phyloP scores from a whole-genome alignment of 495 filamentous ascomycete genomes.

The Penicillium waksmanii region DNA sequence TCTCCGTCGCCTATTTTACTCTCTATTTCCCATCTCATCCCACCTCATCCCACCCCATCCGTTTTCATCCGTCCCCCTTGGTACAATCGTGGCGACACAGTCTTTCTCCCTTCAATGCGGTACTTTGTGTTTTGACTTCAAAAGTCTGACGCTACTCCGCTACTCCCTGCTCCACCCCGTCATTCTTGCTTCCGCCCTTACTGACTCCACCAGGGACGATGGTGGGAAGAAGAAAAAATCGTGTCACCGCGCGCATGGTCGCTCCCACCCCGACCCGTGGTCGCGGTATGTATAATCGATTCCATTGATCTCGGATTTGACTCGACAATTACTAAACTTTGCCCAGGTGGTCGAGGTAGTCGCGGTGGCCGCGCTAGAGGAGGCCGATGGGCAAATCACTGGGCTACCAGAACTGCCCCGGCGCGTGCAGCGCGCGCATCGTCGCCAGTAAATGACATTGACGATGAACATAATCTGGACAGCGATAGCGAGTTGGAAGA shows the following conservation, averaged over 20 bases:
- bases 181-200: constrained; percentile 1
- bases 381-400: constrained; percentile 27
- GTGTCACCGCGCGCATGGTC: constrained; percentile 3
- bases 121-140: constrained; percentile 1
- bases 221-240: constrained; percentile 5
- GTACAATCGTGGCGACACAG: not conserved
- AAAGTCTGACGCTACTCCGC: constrained; percentile 4
- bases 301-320: not conserved
- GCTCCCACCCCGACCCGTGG: not conserved
- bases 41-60: not conserved
- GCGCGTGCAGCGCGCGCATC: constrained; percentile 4
- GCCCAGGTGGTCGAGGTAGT: constrained; percentile 4
- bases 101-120: not conserved
- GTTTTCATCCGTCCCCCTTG: not conserved
- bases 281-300: constrained; percentile 1
- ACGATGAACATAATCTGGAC: constrained; percentile 1
- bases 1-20: not conserved
- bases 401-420: constrained; percentile 14
- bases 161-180: constrained; percentile 5
- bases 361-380: constrained; percentile 22
- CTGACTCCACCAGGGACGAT: not conserved
- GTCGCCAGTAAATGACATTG: not conserved
- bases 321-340: too few species aligned
- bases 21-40: not conserved
- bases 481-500: not conserved